These are phyloP conservation scores for Pyronema omphalodes DNA, from an alignment of 495 filamentous ascomycete genomes.

Conservation along the genomic window DNA sequence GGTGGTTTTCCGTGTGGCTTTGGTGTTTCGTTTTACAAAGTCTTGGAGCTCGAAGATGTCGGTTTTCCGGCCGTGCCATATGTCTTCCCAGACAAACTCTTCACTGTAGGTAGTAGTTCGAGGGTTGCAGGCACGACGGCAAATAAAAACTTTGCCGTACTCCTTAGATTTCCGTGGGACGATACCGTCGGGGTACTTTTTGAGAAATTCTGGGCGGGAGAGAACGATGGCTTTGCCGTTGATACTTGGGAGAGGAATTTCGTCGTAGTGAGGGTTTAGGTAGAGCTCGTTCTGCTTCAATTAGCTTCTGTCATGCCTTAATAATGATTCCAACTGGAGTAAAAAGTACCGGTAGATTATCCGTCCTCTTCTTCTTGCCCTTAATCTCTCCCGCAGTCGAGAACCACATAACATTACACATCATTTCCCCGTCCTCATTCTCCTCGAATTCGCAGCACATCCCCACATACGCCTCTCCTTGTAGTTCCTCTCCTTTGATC, in stretches of 20 bases:
- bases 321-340: not conserved
- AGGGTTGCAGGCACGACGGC: conserved; percentile 73
- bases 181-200: conserved; percentile 50
- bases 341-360: conserved; percentile 46
- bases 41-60: conserved; percentile 45
- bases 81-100: conserved; percentile 80
- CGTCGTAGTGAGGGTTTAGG: conserved; percentile 65
- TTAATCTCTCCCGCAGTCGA: conserved; percentile 75
- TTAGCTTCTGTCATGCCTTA: conserved; percentile 54
- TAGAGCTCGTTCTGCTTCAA: conserved; percentile 87
- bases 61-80: conserved; percentile 44
- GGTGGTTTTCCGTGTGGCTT: conserved; percentile 43
- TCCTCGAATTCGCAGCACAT: conserved; percentile 58
- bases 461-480: conserved; percentile 74
- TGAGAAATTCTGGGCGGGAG: conserved; percentile 46
- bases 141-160: conserved; percentile 77
- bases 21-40: conserved; percentile 50
- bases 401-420: conserved; percentile 56
- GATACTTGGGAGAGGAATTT: conserved; percentile 72
- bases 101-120: conserved; percentile 78
- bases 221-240: conserved; percentile 71
- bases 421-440: conserved; percentile 45
- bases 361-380: conserved; percentile 61
- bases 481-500: conserved; percentile 59
- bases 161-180: conserved; percentile 55